A percentile compares a stretch with the other conserved stretches of the same genome.
These are phyloP conservation scores for Aspergillus hortae DNA, from an alignment of 2,329 filamentous ascomycete genomes.

Conservation along the genomic window DNA sequence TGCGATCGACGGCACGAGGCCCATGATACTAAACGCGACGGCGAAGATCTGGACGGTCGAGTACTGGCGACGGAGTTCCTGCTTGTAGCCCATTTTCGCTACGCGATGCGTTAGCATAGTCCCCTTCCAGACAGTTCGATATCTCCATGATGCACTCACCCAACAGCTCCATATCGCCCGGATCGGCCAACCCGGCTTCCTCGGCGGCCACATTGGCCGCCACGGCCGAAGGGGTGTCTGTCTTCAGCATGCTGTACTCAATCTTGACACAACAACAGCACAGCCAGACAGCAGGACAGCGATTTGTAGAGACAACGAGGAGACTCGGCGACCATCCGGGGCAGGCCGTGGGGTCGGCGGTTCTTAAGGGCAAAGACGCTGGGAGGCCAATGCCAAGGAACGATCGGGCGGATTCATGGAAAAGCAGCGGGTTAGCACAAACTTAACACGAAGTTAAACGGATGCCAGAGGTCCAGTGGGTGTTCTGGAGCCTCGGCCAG, in stretches of 20 bases:
- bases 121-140: background rate
- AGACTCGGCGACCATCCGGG: too few species aligned
- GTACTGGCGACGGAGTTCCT: constrained; percentile 61
- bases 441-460: too few species aligned
- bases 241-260: constrained; percentile 2
- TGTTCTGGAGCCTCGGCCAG: too few species aligned
- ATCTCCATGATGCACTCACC: constrained; percentile 13
- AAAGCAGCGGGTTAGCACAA: too few species aligned
- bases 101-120: background rate
- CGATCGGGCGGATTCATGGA: too few species aligned
- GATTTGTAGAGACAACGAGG: too few species aligned
- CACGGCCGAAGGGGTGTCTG: constrained; percentile 5
- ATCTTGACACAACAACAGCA: too few species aligned
- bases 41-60: constrained; percentile 62
- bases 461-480: too few species aligned
- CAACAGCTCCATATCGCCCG: constrained; percentile 21
- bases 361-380: too few species aligned
- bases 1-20: constrained; percentile 58
- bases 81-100: constrained; percentile 48
- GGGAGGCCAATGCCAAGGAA: too few species aligned
- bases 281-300: too few species aligned
- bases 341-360: too few species aligned
- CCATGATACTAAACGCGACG: constrained; percentile 60
- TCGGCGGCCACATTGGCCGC: constrained; percentile 8
- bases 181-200: constrained; percentile 14